Conservation (phyloP, 345 rosid genomes). For the Eucalyptus polybractea region DNA sequence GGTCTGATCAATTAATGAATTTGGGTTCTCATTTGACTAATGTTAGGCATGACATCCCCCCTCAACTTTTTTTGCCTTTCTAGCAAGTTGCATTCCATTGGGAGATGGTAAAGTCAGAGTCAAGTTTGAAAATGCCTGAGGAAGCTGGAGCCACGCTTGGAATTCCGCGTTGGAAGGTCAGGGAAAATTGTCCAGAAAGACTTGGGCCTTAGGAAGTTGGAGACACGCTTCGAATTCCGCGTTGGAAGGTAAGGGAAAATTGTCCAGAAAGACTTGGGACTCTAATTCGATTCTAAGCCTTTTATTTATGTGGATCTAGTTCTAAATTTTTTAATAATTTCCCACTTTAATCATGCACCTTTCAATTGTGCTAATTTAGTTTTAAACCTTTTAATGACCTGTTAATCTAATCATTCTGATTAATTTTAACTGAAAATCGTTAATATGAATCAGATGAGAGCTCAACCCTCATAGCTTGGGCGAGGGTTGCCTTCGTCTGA, state of each 20-base stretch:
- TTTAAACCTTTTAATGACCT: fast-evolving
- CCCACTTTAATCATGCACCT: no score
- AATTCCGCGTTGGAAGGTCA: background rate
- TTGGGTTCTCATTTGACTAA: background rate
- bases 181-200: background rate
- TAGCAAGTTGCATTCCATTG: background rate
- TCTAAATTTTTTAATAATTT: no score
- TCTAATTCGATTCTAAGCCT: no score
- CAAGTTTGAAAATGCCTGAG: background rate
- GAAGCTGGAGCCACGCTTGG: background rate
- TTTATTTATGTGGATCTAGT: no score
- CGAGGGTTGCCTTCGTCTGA: fast-evolving
- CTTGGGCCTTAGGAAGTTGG: no score
- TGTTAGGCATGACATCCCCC: background rate
- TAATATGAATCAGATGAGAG: fast-evolving
- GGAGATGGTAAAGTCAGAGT: background rate
- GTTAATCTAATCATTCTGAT: fast-evolving
- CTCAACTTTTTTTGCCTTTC: background rate
- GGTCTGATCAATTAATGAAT: background rate
- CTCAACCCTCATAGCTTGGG: background rate
- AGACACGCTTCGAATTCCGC: background rate
- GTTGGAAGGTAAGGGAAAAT: background rate
- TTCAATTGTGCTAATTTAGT: no score
- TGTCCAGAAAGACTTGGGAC: background rate
- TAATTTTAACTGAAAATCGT: fast-evolving